A percentile compares a stretch with the other conserved stretches of the same genome.
Conservation (phyloP, 495 filamentous ascomycete genomes). For the Cetradonia linearis region DNA sequence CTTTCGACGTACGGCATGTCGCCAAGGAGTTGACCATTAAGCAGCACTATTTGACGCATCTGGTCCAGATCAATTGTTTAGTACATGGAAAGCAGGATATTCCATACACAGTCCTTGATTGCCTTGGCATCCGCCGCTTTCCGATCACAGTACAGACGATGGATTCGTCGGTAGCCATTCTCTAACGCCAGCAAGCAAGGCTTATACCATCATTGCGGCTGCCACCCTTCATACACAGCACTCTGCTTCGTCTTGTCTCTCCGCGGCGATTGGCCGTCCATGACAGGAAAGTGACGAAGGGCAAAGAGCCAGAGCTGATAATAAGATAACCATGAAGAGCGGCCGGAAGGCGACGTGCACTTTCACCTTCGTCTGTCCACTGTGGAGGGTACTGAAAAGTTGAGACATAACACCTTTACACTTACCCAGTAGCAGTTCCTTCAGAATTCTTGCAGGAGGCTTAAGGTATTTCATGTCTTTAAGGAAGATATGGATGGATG, state of each 20-base stretch:
- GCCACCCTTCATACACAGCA: not conserved
- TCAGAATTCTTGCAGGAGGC: conserved; percentile 25
- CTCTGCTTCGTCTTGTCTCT: conserved; percentile 15
- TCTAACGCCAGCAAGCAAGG: not conserved
- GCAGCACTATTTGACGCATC: conserved; percentile 11
- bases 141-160: conserved; percentile 10
- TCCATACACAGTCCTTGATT: not conserved
- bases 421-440: conserved; percentile 22
- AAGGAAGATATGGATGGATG: conserved; percentile 26
- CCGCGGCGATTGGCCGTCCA: conserved; percentile 17
- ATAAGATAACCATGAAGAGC: conserved; percentile 20
- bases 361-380: too few relatives aligned
- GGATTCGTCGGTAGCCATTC: conserved; percentile 3
- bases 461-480: conserved; percentile 30
- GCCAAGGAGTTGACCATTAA: not conserved
- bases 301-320: conserved; percentile 24
- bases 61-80: conserved; percentile 5
- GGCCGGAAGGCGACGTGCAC: conserved; percentile 1
- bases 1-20: conserved; percentile 6
- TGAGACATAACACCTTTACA: too few relatives aligned
- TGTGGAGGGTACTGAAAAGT: too few relatives aligned
- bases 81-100: conserved; percentile 17
- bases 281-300: conserved; percentile 23
- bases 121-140: conserved; percentile 12
- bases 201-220: not conserved